Evolutionary conservation across 1,139 yeast genomes (phyloP).

Genomic region (Debaryomyces nepalensis): DNA sequence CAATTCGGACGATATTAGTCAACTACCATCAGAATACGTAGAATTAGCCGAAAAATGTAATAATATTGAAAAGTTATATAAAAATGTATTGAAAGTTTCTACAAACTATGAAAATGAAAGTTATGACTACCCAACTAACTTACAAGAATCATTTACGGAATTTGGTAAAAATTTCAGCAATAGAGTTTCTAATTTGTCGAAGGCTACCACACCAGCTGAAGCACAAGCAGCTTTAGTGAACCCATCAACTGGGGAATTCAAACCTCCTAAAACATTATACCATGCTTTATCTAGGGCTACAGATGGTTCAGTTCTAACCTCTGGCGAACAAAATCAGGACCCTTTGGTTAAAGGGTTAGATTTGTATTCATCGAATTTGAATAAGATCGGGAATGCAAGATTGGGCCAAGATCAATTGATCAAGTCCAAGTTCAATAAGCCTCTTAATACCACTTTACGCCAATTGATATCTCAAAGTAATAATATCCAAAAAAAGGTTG

Average conservation of each 20-base stretch:
- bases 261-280: constrained; percentile 81
- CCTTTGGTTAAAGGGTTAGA: constrained; percentile 50
- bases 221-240: constrained; percentile 75
- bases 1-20: constrained; percentile 72
- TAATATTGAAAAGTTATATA: constrained; percentile 72
- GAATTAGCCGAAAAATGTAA: constrained; percentile 79
- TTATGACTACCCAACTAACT: constrained; percentile 85
- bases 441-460: constrained; percentile 65
- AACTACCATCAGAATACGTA: constrained; percentile 79
- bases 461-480: constrained; percentile 68
- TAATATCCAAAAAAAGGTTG: constrained; percentile 75
- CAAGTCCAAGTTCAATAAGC: constrained; percentile 69
- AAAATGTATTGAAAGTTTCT: constrained; percentile 73
- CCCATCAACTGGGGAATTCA: constrained; percentile 56
- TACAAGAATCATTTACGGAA: constrained; percentile 74
- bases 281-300: constrained; percentile 86
- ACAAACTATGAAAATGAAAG: constrained; percentile 73
- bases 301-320: constrained; percentile 52
- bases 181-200: constrained; percentile 70
- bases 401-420: constrained; percentile 82
- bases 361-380: constrained; percentile 46
- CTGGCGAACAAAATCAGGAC: constrained; percentile 54
- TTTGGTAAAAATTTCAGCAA: constrained; percentile 70
- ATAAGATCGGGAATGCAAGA: constrained; percentile 82
- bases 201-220: constrained; percentile 79